Evolutionary conservation across 2,329 filamentous ascomycete species (phyloP).

Genomic region (Fusarium palustre): DNA sequence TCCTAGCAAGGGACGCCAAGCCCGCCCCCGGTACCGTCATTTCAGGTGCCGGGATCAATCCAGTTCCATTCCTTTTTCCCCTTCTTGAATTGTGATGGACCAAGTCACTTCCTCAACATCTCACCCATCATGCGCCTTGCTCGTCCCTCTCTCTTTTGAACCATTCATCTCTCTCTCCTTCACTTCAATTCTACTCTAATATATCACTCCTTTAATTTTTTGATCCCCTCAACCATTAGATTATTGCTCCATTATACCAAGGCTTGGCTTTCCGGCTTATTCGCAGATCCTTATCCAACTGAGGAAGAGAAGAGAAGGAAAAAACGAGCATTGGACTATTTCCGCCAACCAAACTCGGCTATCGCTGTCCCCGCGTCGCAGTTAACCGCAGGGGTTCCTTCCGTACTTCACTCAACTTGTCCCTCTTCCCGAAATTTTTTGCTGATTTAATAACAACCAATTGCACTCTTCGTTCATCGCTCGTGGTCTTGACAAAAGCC

Average conservation of each 20-base stretch:
- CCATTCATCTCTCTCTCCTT: conserved; percentile 12
- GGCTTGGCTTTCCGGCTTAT: conserved; percentile 32
- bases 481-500: conserved; percentile 38
- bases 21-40: conserved; percentile 36
- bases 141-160: conserved; percentile 26
- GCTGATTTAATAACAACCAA: conserved; percentile 38
- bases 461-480: conserved; percentile 39
- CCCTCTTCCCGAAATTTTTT: conserved; percentile 32
- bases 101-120: conserved; percentile 29
- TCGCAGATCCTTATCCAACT: conserved; percentile 39
- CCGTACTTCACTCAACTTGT: conserved; percentile 32
- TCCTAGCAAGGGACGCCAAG: conserved; percentile 40
- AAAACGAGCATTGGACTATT: conserved; percentile 20
- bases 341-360: conserved; percentile 42
- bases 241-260: conserved; percentile 16
- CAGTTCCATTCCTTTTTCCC: conserved; percentile 20
- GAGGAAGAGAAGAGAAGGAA: conserved; percentile 19
- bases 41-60: conserved; percentile 33
- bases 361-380: conserved; percentile 42
- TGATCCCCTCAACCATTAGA: conserved; percentile 16
- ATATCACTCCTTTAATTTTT: conserved; percentile 23
- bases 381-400: conserved; percentile 35
- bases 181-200: conserved; percentile 11
- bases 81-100: conserved; percentile 16
- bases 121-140: conserved; percentile 30